Evolutionary conservation across 257 asterid species (phyloP).

Genomic region (Catharanthus roseus): DNA sequence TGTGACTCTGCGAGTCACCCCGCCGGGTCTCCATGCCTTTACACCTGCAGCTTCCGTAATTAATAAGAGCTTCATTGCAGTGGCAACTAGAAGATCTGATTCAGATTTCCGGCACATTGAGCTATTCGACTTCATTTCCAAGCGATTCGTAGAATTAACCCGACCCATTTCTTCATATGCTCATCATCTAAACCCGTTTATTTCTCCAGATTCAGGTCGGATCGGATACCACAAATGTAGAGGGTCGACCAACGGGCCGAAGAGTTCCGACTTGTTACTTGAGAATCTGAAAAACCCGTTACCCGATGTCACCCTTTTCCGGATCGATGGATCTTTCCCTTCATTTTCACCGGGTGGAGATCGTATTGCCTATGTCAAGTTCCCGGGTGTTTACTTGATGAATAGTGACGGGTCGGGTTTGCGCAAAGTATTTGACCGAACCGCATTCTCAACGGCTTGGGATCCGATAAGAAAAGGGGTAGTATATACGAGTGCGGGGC

Average conservation of each 20-base stretch:
- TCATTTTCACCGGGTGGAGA: conserved; percentile 70
- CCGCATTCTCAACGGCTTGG: conserved; percentile 74
- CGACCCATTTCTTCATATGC: conserved; percentile 44
- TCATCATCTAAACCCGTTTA: conserved; percentile 74
- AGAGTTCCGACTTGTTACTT: conserved; percentile 32
- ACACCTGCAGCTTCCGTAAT: conserved; percentile 67
- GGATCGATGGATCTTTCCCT: conserved; percentile 80
- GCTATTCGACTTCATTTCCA: conserved; percentile 46
- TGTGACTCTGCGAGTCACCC: conserved; percentile 55
- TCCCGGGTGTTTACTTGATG: conserved; percentile 63
- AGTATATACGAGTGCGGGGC: conserved; percentile 77
- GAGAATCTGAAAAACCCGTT: conserved; percentile 56
- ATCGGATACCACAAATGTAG: conserved; percentile 76
- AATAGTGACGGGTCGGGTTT: conserved; percentile 72
- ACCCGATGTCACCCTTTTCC: conserved; percentile 50
- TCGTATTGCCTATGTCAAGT: conserved; percentile 56
- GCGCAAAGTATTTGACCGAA: conserved; percentile 30
- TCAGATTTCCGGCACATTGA: conserved; percentile 74
- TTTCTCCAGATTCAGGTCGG: conserved; percentile 52
- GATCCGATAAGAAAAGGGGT: conserved; percentile 77
- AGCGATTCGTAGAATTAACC: conserved; percentile 42
- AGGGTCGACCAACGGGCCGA: conserved; percentile 35
- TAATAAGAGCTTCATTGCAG: conserved; percentile 56
- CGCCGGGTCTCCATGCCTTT: conserved; percentile 88
- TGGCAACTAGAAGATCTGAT: conserved; percentile 66